phyloP scores from a whole-genome alignment of 345 rosid genomes.

The Syzygium aqueum region DNA sequence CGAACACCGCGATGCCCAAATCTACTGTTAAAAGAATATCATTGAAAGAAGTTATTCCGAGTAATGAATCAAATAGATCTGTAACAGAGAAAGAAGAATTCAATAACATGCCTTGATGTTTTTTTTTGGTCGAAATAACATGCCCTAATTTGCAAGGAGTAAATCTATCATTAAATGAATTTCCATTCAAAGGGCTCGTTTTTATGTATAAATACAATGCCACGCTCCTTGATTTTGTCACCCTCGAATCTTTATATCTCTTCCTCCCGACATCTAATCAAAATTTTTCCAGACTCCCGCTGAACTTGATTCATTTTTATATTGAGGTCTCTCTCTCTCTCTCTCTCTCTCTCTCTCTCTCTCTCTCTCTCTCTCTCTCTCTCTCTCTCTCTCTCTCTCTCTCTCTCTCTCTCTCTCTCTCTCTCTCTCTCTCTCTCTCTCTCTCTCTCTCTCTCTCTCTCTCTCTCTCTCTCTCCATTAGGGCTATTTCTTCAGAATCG shows the following conservation, averaged over 20 bases:
- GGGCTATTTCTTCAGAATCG: too few relatives aligned
- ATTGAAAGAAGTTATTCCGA: neutral
- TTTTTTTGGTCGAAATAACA: too few relatives aligned
- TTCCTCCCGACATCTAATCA: too few relatives aligned
- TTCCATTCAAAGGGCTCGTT: neutral
- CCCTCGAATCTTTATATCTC: neutral
- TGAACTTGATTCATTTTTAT: too few relatives aligned
- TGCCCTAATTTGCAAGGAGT: neutral
- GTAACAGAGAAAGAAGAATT: neutral
- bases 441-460: neutral
- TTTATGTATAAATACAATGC: neutral
- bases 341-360: too few relatives aligned
- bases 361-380: too few relatives aligned
- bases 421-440: too few relatives aligned
- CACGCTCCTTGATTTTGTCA: neutral
- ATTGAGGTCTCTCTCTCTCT: neutral
- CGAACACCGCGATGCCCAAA: too few relatives aligned
- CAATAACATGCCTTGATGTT: neutral
- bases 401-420: too few relatives aligned
- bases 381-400: too few relatives aligned
- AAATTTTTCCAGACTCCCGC: neutral
- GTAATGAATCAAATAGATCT: neutral
- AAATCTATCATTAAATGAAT: neutral
- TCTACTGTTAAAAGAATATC: neutral
- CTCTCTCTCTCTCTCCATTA: neutral